Evolutionary conservation across 352 stramenopile genomes (phyloP), one percentile per base, ranked within the genome.

Genomic region (Globisporangium mamillatum): DNA sequence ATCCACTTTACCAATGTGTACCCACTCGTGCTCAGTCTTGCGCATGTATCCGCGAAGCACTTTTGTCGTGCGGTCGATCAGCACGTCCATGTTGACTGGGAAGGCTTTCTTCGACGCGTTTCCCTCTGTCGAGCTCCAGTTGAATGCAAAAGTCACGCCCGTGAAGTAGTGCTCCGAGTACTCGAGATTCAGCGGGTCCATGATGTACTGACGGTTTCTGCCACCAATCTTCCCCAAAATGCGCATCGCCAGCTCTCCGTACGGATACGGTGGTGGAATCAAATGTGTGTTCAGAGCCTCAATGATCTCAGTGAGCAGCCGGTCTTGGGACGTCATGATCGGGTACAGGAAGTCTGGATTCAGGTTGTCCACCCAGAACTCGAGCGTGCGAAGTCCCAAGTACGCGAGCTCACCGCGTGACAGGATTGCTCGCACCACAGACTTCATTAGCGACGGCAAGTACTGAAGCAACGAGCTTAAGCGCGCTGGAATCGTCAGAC

Each of bases 281-380:
- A 99, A 74, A 72, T 99, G 97, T 14, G 83, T 90, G 61, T 97
- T 98, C 18, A 99, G 75, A n/a, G 96, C 91, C 63, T 95, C 87
- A 68, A 99, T 98, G 61, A 99, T 92, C 59, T 98, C 89, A 12
- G 93, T 97, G 10, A 99, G 82, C 34, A 97, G 60, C 6, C 88
- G 78, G 22, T 95, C 89, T 62, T 97, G 88, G 10, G 87, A 95
- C 12, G 85, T 95, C 88, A 98, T 96, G 70, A 98, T 95, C 46
- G 90, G 88, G 75, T 98, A 98, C 32, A 99, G 73, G 71, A 98
- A 99, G 65, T 99, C 94, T 6, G 97, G 92, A 75, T 99, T 98
- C 18, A 99, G 76, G 74, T 99, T 99, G 75, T 99, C 97, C 8
- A 99, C 92, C 98, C 97, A 99, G 75, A 99, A 99, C 79, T 99